These are phyloP conservation scores for Aeschynomene evenia DNA, from an alignment of 306 rosid species.

Conservation along the genomic window DNA sequence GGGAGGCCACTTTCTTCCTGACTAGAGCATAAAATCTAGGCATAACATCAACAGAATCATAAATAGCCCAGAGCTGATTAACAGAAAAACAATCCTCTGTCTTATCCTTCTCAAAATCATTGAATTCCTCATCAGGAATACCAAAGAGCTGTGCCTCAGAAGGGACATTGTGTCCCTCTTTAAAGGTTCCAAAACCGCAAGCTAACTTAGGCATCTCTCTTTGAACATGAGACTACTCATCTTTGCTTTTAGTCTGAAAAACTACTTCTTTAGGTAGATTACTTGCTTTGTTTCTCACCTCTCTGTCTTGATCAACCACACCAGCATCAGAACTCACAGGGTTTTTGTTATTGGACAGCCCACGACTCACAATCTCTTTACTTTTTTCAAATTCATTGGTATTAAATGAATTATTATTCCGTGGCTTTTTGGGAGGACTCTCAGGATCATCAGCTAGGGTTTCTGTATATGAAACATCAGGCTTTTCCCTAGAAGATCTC, in stretches of 20 bases:
- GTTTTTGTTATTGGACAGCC: constrained; percentile 18
- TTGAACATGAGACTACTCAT: constrained; percentile 28
- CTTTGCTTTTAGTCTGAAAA: constrained; percentile 29
- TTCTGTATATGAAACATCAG: constrained; percentile 45
- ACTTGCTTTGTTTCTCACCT: constrained; percentile 21
- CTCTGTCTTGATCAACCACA: constrained; percentile 16
- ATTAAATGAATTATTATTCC: constrained; percentile 24
- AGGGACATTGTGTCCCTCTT: constrained; percentile 20
- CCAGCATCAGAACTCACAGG: constrained; percentile 29
- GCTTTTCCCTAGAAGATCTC: constrained; percentile 65
- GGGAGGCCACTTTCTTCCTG: constrained; percentile 61
- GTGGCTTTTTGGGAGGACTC: constrained; percentile 45
- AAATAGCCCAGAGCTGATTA: constrained; percentile 75
- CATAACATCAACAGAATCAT: constrained; percentile 65
- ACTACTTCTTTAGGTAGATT: constrained; percentile 36
- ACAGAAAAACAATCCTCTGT: constrained; percentile 44
- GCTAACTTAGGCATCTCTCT: constrained; percentile 36
- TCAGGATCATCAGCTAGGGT: constrained; percentile 30
- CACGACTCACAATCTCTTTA: constrained; percentile 31
- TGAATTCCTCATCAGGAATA: constrained; percentile 66
- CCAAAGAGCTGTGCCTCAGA: constrained; percentile 25
- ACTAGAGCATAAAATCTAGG: constrained; percentile 85
- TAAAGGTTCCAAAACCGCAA: constrained; percentile 17
- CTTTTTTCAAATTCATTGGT: constrained; percentile 37
- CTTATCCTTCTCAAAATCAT: constrained; percentile 63